Percentiles rank a stretch among this genome's conserved stretches.
phyloP scores from a whole-genome alignment of 2,329 filamentous ascomycete species.

The Cordyceps cateniannulata region DNA sequence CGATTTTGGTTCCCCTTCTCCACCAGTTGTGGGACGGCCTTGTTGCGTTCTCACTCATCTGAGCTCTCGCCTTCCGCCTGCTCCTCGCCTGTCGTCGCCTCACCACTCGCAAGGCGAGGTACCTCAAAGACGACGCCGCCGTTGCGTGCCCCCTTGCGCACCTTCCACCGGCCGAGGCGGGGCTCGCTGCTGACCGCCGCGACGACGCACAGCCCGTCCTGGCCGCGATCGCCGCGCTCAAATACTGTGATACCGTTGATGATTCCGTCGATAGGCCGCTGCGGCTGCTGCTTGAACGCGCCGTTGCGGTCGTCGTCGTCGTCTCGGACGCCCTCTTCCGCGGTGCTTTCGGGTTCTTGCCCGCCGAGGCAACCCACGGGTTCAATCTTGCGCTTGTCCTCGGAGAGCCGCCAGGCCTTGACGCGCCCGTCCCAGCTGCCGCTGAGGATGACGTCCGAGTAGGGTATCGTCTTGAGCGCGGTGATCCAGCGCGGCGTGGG shows the following conservation, averaged over 20 bases:
- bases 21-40: no score
- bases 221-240: constrained; percentile 72
- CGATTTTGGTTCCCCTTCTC: no score
- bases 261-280: constrained; percentile 56
- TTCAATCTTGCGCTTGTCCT: constrained; percentile 76
- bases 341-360: neutral
- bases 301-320: constrained; percentile 24
- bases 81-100: neutral
- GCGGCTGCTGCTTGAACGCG: constrained; percentile 16
- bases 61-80: constrained; percentile 20
- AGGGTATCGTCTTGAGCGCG: constrained; percentile 77
- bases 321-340: constrained; percentile 16
- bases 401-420: constrained; percentile 75
- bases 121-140: constrained; percentile 86
- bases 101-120: constrained; percentile 34
- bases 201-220: constrained; percentile 73
- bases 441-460: constrained; percentile 81
- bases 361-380: constrained; percentile 60
- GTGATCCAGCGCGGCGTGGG: constrained; percentile 84
- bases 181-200: constrained; percentile 85
- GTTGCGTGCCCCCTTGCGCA: constrained; percentile 59
- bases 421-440: constrained; percentile 89
- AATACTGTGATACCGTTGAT: constrained; percentile 86
- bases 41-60: no score
- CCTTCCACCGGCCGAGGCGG: constrained; percentile 76